Percentiles rank a stretch among this genome's conserved stretches.
These are phyloP conservation scores for Linum tenue DNA, from an alignment of 345 rosid genomes.

Conservation along the genomic window DNA sequence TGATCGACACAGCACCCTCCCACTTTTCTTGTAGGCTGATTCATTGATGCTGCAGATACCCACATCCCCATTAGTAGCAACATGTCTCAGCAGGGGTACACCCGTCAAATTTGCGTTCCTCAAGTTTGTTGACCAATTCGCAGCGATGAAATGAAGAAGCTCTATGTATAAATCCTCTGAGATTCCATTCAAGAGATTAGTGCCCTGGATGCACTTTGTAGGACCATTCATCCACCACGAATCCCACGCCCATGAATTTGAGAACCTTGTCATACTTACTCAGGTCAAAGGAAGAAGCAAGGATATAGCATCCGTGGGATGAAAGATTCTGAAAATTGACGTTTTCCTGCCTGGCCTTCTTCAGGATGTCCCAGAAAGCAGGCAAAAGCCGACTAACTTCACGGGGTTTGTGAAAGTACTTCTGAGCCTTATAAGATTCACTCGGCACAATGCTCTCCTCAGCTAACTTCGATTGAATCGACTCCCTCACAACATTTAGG, in stretches of 20 bases:
- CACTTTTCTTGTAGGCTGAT: background rate
- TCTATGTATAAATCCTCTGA: slow-evolving; percentile 40
- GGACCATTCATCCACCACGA: slow-evolving; percentile 49
- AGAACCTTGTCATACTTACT: slow-evolving; percentile 26
- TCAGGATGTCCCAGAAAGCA: slow-evolving; percentile 46
- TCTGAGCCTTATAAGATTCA: slow-evolving; percentile 39
- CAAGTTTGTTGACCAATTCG: slow-evolving; percentile 41
- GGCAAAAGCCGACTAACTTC: slow-evolving; percentile 53
- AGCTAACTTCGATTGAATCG: slow-evolving; percentile 27
- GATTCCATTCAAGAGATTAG: slow-evolving; percentile 39
- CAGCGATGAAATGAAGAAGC: slow-evolving; percentile 41
- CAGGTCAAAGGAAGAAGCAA: slow-evolving; percentile 41
- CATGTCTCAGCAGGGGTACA: slow-evolving; percentile 48
- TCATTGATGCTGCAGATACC: slow-evolving; percentile 27
- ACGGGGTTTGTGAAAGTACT: slow-evolving; percentile 48
- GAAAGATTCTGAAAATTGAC: slow-evolving; percentile 53
- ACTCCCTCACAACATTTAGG: slow-evolving; percentile 38
- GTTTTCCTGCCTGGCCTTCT: slow-evolving; percentile 37
- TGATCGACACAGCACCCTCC: slow-evolving; percentile 20
- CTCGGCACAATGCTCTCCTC: slow-evolving; percentile 46
- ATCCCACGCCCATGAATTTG: slow-evolving; percentile 39
- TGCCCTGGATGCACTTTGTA: slow-evolving; percentile 45
- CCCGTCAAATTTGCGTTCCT: slow-evolving; percentile 17
- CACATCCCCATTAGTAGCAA: slow-evolving; percentile 25
- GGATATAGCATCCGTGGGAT: slow-evolving; percentile 38